Evolutionary conservation across 2,329 filamentous ascomycete species (phyloP), one percentile per base, ranked within the genome.

Genomic region (Epichloe coenophiala): DNA sequence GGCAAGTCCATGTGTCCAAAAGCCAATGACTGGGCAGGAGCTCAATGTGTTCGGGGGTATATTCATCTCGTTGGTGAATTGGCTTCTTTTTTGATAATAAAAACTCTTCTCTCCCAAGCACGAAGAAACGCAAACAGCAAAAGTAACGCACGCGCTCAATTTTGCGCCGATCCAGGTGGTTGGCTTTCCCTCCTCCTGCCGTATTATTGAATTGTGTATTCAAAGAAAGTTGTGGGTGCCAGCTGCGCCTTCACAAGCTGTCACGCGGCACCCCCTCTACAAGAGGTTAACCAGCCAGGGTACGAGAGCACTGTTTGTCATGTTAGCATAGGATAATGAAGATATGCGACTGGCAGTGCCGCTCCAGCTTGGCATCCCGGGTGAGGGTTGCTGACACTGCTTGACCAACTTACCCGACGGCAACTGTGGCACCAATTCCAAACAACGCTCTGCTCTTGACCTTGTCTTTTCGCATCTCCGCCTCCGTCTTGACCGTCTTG

Each of bases 381-480:
- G 5, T 11, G 19, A 42, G 27, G 42, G 13, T 21, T 23, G 49
- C 48, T 15, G 37, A 21, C 15, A 2, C 6, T 4, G 23, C 12
- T 9, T 15, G 27, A 11, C 27, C 27, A 15, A 84, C 89, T 72
- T 79, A 97, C 93, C 90, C 90, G 66, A 96, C 78, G 51, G 87
- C 88, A 65, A 96, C 76, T 45, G 88, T 93, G 52, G 88, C 88
- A 55, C 84, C 87, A 49, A 97, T 79, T 52, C 93, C 91, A 55
- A 95, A 77, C 54, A 95, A 72, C 45, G 93, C 88, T 63, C 89
- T 81, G 67, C 83, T 88, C 69, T 88, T 84, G 57, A 96, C 88
- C 62, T 83, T 86, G 69, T 94, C 85, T 70, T 88, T 90, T 67
- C 84, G 84, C 58, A 94, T 66, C 67, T 93, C 84, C 43, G 86